Conservation (phyloP, 2,329 filamentous ascomycete genomes). For the Pseudogymnoascus sp. region DNA sequence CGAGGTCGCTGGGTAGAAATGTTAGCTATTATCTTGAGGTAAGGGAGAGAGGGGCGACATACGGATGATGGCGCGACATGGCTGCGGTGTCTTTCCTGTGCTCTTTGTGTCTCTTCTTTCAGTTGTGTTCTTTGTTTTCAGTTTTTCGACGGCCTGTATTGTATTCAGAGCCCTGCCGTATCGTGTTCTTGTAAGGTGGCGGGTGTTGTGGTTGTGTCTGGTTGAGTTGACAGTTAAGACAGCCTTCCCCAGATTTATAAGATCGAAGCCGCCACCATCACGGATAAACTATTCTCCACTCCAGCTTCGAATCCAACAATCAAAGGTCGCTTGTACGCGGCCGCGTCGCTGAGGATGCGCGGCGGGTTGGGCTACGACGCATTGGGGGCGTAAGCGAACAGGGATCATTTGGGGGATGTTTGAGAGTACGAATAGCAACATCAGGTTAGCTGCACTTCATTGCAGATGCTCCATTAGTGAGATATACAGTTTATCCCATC, state of each 20-base stretch:
- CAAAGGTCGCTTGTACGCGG: neutral
- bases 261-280: neutral
- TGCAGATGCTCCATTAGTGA: neutral
- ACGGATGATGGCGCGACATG: conserved; percentile 95
- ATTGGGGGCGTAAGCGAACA: conserved; percentile 6
- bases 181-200: neutral
- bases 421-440: conserved; percentile 4
- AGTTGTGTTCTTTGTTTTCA: neutral
- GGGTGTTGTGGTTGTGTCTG: neutral
- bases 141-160: neutral
- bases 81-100: conserved; percentile 21
- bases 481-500: neutral
- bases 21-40: conserved; percentile 2
- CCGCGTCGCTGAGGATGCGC: neutral
- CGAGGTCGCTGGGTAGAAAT: conserved; percentile 62
- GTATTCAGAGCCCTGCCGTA: neutral
- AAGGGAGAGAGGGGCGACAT: conserved; percentile 33
- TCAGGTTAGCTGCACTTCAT: neutral
- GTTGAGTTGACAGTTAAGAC: conserved; percentile 2
- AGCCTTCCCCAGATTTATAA: conserved; percentile 9
- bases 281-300: neutral
- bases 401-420: conserved; percentile 5
- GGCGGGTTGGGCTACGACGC: neutral
- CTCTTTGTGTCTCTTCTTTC: neutral
- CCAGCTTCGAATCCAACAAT: neutral